Conservation (phyloP, 768 basidiomycete species). For the Paxillus involutus region DNA sequence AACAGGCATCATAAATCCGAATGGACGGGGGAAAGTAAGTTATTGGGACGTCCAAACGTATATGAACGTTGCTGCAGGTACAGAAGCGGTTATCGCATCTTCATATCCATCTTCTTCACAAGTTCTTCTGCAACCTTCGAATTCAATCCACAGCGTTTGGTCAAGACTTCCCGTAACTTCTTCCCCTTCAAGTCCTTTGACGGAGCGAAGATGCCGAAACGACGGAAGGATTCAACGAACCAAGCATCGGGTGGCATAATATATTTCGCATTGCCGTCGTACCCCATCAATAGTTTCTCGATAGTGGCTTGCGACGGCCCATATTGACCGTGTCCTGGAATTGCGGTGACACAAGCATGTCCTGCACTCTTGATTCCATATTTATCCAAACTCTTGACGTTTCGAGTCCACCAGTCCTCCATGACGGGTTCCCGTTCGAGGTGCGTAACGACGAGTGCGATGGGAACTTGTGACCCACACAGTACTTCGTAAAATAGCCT, state of each 20-base stretch:
- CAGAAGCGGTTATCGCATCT: background rate
- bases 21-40: background rate
- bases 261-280: slow-evolving; percentile 16
- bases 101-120: slow-evolving; percentile 15
- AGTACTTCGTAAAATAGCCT: slow-evolving; percentile 42
- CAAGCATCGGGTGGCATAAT: slow-evolving; percentile 27
- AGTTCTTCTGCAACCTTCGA: slow-evolving; percentile 19
- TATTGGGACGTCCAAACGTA: no score
- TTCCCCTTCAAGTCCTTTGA: slow-evolving; percentile 23
- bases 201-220: slow-evolving; percentile 23
- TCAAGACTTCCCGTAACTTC: slow-evolving; percentile 23
- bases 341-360: slow-evolving; percentile 38
- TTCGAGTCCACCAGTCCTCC: slow-evolving; percentile 36
- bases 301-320: slow-evolving; percentile 20
- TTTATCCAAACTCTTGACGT: slow-evolving; percentile 19
- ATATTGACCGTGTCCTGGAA: slow-evolving; percentile 29
- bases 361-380: slow-evolving; percentile 26
- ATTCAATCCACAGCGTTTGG: slow-evolving; percentile 29
- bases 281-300: slow-evolving; percentile 11
- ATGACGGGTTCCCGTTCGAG: slow-evolving; percentile 36
- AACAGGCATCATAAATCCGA: background rate
- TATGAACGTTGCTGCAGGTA: background rate
- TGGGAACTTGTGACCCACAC: slow-evolving; percentile 33
- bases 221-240: slow-evolving; percentile 23
- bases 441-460: slow-evolving; percentile 37